Evolutionary conservation across 306 rosid species (phyloP), one percentile per base, ranked within the genome.

Genomic region (Cucumis melo): DNA sequence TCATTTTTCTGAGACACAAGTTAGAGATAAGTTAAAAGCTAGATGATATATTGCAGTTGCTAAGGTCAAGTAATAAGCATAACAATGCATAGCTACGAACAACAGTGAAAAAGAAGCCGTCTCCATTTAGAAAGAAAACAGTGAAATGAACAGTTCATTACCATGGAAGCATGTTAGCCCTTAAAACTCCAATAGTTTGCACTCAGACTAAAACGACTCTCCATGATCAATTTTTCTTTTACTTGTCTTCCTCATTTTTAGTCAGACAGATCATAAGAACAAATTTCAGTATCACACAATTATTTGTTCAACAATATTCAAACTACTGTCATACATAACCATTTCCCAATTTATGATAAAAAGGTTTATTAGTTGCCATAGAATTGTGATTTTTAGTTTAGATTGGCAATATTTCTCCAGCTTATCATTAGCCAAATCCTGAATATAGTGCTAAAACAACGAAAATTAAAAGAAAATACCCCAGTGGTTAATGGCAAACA

Each of bases 1-100:
- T 84, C 91, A 24, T 90, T 91, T 81, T 90, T 93, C 98, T 93
- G 91, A 85, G 80, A 71, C 79, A 86, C 68, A 76, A 78, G 57
- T 66, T 36, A 82, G 38, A 24, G 78, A 53, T 68, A 80, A 84
- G 75, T 60, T 54, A 85, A 29, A 59, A 77, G 74, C 27, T 19
- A 67, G 62, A 59, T 65, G 38, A 61, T 55, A 58, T 5, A 15
- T 46, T 75, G 8, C 53, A 77, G 51, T 55, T 36, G 17, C 62
- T 12, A 66, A 66, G 80, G 67, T 73, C 29, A 23, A 53, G 32
- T 80, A 23, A 60, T 17, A 72, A 36, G 65, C 4, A 73, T 53
- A 57, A 7, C 15, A 4, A 46, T 58, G 46, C 60, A 71, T 32
- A 38, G 34, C n/a, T 21, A 50, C 44, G 50, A 50, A 15, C 20